Evolutionary conservation across 345 rosid genomes (phyloP), one percentile per base, ranked within the genome.

Genomic region (Kandelia obovata): DNA sequence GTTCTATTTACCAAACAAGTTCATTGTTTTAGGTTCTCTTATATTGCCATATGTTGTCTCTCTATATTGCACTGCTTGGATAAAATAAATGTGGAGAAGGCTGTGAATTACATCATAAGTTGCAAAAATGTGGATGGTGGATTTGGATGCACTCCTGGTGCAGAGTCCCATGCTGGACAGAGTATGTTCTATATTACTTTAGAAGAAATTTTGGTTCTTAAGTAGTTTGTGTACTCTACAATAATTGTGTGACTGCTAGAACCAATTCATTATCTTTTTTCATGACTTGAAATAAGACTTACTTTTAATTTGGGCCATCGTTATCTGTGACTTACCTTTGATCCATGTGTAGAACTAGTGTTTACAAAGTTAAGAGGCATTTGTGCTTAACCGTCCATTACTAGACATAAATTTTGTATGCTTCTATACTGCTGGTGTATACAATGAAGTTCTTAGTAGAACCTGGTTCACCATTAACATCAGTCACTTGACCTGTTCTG

Each of bases 61-160:
- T 85, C 97, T 35, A 63, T 92, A 76, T 62, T 92, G 62, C 77
- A 81, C 23, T 70, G 80, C 65, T 76, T 92, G 68, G 89, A 87
- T 57, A 85, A 84, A 60, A 83, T 95, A 77, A 83, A 88, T 64
- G 90, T 90, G 68, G 83, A 79, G 77, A 95, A 84, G 77, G 98
- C 96, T 1, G 96, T 88, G 73, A 71, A 79, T 65, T 95, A 87
- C 74, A 86, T 92, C 26, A 74, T 95, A 53, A 87, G 97, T 70
- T 95, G 99, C 91, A 86, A 85, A 86, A 95, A 90, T 76, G 71
- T 84, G 56, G 99, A 92, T 67, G 97, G 99, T 65, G 99, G 99
- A 68, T 95, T 95, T 71, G 98, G 99, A 66, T 87, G 99, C 79
- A 84, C 87, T 46, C 96, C 99, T 74, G 93, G 96, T 60, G 93